Base-by-base conservation (phyloP, 495 filamentous ascomycete species). In the Neurospora sp. region DNA sequence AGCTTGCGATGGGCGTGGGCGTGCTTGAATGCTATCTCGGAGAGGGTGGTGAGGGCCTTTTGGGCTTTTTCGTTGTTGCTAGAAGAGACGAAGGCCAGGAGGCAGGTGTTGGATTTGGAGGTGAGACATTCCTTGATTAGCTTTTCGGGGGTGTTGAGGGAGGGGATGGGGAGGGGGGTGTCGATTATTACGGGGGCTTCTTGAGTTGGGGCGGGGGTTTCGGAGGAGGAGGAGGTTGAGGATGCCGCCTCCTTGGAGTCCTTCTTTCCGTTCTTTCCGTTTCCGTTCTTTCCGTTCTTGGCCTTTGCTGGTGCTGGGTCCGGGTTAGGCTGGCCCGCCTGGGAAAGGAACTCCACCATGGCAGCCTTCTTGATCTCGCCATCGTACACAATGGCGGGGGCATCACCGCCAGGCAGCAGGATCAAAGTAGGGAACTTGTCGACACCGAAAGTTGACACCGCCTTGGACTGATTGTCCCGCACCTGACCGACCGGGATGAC, bases 301-400 rank as follows among this genome's bases (percentile, higher is more conserved):
- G 5, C 78, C 71, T 85, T 84, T 62, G 86, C 86, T 69, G 90
- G 84, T 3, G 84, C 79, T 4, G 90, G 85, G 9, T 89, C 88
- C 5, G 91, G 85, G 77, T 95, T 92, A 27, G 90, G 88, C 80
- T 94, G 93, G 0, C 91, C 91, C 41, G 88, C 89, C 80, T 96
- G 92, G 66, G 91, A 90, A 39, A 99, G 86, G 84, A 98, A 99
- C 62, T 90, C 85, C 62, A 93, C 86, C 79, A 99, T 91, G 41
- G 89, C 86, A 27, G 91, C 87, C 82, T 97, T 98, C 83, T 93
- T 94, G 79, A 97, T 84, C 77, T 96, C 91, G 10, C 96, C 95
- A 27, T 93, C 86, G 78, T 95, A 97, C 39, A 91, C 82, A 72
- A 94, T 82, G 8, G 87, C 85, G 18, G 93, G 89, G 31, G 90